Conservation (phyloP, 495 filamentous ascomycete species). For the Podospora fimiseda region DNA sequence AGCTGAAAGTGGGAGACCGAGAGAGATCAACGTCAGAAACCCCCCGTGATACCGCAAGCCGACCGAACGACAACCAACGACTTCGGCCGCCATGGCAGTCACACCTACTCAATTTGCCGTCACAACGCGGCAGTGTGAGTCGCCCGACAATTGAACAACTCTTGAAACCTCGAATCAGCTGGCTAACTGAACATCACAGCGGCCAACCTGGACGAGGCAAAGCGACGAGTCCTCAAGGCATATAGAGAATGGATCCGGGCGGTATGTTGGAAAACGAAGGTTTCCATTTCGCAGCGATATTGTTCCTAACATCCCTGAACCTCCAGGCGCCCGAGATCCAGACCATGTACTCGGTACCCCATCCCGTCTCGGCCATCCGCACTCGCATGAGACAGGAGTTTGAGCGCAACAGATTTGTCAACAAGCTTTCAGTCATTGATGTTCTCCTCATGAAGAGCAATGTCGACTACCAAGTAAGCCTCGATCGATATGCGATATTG, state of each 20-base stretch:
- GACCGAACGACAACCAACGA: slow-evolving; percentile 19
- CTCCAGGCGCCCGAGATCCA: slow-evolving; percentile 88
- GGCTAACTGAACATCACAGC: slow-evolving; percentile 47
- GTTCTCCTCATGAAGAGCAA: slow-evolving; percentile 82
- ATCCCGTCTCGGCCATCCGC: slow-evolving; percentile 80
- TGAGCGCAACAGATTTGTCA: slow-evolving; percentile 89
- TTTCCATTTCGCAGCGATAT: neutral
- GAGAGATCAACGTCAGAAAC: slow-evolving; percentile 12
- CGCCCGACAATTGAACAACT: neutral
- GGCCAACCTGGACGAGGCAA: slow-evolving; percentile 78
- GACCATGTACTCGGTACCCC: slow-evolving; percentile 85
- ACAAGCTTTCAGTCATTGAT: slow-evolving; percentile 80
- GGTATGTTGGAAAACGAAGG: slow-evolving; percentile 51
- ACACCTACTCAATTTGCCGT: slow-evolving; percentile 90
- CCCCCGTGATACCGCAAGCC: neutral
- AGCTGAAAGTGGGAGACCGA: slow-evolving; percentile 3
- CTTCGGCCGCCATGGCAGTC: slow-evolving; percentile 49
- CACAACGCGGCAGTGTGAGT: slow-evolving; percentile 81
- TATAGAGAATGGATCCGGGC: slow-evolving; percentile 93
- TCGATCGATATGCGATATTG: neutral
- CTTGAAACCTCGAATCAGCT: slow-evolving; percentile 6
- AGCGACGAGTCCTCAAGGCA: slow-evolving; percentile 68
- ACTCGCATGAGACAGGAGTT: slow-evolving; percentile 97
- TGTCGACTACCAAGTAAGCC: slow-evolving; percentile 73
- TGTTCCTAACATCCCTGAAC: slow-evolving; percentile 9